Percentiles rank a stretch among this genome's conserved stretches.
These are phyloP conservation scores for Trichomonas vaginalis DNA, from an alignment of 208 protist genomes.

Conservation along the genomic window DNA sequence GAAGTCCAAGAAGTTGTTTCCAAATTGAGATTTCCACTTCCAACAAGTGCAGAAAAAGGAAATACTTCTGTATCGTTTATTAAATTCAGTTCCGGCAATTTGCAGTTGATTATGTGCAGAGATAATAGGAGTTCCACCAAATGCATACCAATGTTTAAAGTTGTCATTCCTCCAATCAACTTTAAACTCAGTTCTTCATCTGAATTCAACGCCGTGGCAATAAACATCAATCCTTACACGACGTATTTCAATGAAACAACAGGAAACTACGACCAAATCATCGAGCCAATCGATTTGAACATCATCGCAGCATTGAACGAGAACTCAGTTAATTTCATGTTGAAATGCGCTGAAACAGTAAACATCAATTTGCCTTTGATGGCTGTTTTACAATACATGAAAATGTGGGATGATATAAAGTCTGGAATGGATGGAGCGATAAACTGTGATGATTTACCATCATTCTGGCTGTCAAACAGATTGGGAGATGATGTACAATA, in stretches of 20 bases:
- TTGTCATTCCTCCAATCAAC: not conserved
- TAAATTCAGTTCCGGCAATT: not conserved
- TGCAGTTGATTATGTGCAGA: not conserved
- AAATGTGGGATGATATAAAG: not conserved
- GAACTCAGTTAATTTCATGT: not conserved
- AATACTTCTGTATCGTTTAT: not conserved
- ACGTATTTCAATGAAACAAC: conserved; percentile 5
- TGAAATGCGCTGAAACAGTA: not conserved
- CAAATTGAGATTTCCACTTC: not conserved
- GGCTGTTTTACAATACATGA: not conserved
- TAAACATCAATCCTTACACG: not conserved
- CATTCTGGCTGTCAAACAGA: not conserved
- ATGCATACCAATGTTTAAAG: not conserved
- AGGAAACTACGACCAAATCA: not conserved
- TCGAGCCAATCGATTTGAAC: not conserved
- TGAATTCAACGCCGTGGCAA: not conserved
- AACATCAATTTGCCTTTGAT: not conserved
- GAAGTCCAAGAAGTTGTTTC: not conserved
- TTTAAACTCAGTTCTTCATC: not conserved
- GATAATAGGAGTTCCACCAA: not conserved
- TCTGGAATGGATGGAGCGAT: not conserved
- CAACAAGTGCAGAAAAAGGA: not conserved
- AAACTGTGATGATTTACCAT: not conserved
- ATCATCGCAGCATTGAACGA: not conserved
- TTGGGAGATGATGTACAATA: not conserved